Evolutionary conservation across 148 eudicot genomes (phyloP), one percentile per base, ranked within the genome.

Genomic region (Silene latifolia): DNA sequence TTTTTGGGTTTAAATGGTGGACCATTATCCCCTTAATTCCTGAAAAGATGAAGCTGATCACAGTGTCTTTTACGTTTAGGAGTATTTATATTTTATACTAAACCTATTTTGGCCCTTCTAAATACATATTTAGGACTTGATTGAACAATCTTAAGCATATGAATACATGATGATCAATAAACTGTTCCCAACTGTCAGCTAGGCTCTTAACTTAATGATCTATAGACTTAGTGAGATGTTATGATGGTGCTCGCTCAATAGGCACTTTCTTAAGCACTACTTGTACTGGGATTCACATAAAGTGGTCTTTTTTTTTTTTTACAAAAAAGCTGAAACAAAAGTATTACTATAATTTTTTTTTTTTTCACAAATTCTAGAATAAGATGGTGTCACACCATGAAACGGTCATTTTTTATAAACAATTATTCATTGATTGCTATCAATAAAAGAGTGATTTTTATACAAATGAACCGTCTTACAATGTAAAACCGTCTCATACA

Each of bases 61-160:
- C 39, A 67, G 47, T 7, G 8, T 24, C 53, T 19, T 70, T 44
- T 57, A 42, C 23, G 8, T 47, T 46, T 47, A 42, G 3, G 59
- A 51, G 15, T 39, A 17, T 48, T 48, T 65, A 65, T 14, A 27
- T 15, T 32, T 12, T 8, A 27, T 5, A 12, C 18, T 4, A 11
- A 42, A 65, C 46, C 51, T 5, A 18, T 72, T n/a, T 29, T 56
- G 18, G 72, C 62, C 61, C 20, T 72, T 17, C 13, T 18, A 72
- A 72, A 63, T 72, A 66, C 1, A 66, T 27, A 32, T 19, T 74
- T 66, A 69, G n/a, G 15, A 19, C 54, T 67, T 75, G 68, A 71
- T 80, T 80, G 62, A 71, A 51, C 62, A 80, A 76, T 80, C 76
- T 80, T 80, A 64, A 66, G 79, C 67, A 58, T 76, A 76, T 80